Evolutionary conservation across 192 early-diverging fungal species (phyloP), one percentile per base, ranked within the genome.

Genomic region (Geranomyces michiganensis): DNA sequence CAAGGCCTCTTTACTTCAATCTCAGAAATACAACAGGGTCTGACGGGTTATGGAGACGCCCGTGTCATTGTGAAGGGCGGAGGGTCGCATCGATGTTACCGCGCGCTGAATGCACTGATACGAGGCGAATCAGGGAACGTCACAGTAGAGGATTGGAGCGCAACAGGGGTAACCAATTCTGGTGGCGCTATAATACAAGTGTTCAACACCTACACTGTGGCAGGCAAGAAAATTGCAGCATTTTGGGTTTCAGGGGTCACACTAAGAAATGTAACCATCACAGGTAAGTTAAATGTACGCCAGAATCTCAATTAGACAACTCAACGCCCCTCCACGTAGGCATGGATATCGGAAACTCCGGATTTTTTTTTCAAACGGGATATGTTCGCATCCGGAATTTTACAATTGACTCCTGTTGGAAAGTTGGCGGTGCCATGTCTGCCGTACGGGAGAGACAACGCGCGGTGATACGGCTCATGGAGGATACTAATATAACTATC

Each of bases 11-110:
- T n/a, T n/a, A n/a, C n/a, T 53, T 53, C 4, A 46, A 43, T 41
- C 3, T 26, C 65, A 67, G 66, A 67, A 19, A 27, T 55, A 7
- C 48, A 32, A 26, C 51, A 21, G 10, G 66, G 30, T 15, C 53
- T 55, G 19, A 31, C 66, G 9, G 26, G 53, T 30, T 67, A 33
- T 27, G 48, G 66, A 22, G 17, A 22, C 9, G 31, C 66, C 8
- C 13, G 26, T 17, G 66, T 17, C 36, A 15, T 10, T 13, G 32
- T 67, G 7, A 67, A 55, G 33, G 66, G 66, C 21, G 66, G 66
- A 15, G 27, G 48, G n/a, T 24, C 66, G n/a, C 1, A 55, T 0
- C 10, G 30, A 14, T 0, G 19, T 12, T 36, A 31, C 46, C 19
- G 26, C 7, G 24, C 1, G 31, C n/a, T 6, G 3, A 32, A 32